Percentiles rank a stretch among this genome's conserved stretches.
phyloP scores from a whole-genome alignment of 2,329 filamentous ascomycete species.

The Colletotrichum brevisporum region DNA sequence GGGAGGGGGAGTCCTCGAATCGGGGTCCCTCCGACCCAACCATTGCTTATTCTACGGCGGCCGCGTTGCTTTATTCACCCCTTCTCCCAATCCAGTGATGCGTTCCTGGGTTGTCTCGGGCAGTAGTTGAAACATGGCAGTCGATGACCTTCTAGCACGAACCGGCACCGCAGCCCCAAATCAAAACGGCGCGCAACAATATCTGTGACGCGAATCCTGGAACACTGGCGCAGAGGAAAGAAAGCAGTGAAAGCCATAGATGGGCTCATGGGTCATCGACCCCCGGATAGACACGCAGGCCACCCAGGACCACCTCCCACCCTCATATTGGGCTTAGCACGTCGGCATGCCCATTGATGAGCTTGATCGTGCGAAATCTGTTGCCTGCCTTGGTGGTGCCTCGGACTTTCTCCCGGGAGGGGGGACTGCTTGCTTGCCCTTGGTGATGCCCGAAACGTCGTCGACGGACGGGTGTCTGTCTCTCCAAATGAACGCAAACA shows the following conservation, averaged over 20 bases:
- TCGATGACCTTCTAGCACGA: conserved; percentile 20
- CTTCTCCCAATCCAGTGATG: background rate
- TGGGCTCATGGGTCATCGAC: background rate
- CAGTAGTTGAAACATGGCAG: conserved; percentile 28
- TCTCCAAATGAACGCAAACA: background rate
- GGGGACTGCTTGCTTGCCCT: no score
- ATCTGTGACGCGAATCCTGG: conserved; percentile 26
- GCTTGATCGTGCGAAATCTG: no score
- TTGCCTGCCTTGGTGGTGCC: no score
- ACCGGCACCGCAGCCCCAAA: background rate
- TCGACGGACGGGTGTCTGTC: background rate
- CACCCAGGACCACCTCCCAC: no score
- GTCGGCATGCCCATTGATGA: no score
- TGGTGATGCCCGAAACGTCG: no score
- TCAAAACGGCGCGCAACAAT: conserved; percentile 14
- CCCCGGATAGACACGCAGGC: background rate
- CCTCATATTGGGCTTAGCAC: no score
- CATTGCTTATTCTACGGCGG: conserved; percentile 9
- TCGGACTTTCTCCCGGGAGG: no score
- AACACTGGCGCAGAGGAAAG: conserved; percentile 20
- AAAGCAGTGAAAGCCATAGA: conserved; percentile 1
- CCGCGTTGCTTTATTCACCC: background rate
- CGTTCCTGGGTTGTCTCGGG: conserved; percentile 14
- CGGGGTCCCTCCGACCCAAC: conserved; percentile 1
- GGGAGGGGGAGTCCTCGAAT: background rate